Evolutionary conservation across 2,329 filamentous ascomycete genomes (phyloP).

Genomic region (Alternaria longipes): DNA sequence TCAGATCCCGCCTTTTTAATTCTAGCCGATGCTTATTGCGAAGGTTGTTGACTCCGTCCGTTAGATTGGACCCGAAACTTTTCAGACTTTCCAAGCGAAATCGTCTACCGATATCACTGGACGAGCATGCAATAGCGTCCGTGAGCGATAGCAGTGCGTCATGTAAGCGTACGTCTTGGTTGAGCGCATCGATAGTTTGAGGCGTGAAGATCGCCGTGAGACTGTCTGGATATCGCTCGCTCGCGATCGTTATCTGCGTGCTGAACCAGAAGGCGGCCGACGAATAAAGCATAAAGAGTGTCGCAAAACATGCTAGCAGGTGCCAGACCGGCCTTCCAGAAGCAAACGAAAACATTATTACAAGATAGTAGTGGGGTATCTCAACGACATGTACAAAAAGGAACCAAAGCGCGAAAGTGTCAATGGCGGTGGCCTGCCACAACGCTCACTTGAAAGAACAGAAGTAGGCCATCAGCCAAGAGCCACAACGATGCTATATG

Average conservation of each 20-base stretch:
- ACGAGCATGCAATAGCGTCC: conserved; percentile 32
- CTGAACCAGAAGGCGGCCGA: conserved; percentile 27
- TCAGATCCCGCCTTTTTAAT: conserved; percentile 16
- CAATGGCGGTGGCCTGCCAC: conserved; percentile 22
- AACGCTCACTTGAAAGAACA: conserved; percentile 2
- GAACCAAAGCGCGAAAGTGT: conserved; percentile 1
- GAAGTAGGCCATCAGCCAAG: conserved; percentile 7
- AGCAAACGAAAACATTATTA: conserved; percentile 42
- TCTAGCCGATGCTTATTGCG: conserved; percentile 9
- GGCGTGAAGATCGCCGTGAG: conserved; percentile 28
- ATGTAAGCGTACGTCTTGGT: conserved; percentile 33
- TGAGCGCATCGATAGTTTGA: conserved; percentile 36
- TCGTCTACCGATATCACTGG: conserved; percentile 28
- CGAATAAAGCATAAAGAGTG: conserved; percentile 29
- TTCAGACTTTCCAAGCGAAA: conserved; percentile 22
- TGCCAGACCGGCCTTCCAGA: conserved; percentile 36
- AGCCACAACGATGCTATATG: conserved; percentile 20
- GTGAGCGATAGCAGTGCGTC: conserved; percentile 34
- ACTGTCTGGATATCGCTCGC: conserved; percentile 9
- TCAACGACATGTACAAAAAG: conserved; percentile 14
- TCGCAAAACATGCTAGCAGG: conserved; percentile 27
- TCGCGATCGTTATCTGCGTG: conserved; percentile 10
- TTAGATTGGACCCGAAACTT: conserved; percentile 29
- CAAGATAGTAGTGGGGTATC: conserved; percentile 20
- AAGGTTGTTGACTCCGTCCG: conserved; percentile 22